Conservation (phyloP, 805 yeast species). For the Grigorovia yakushimaensis region DNA sequence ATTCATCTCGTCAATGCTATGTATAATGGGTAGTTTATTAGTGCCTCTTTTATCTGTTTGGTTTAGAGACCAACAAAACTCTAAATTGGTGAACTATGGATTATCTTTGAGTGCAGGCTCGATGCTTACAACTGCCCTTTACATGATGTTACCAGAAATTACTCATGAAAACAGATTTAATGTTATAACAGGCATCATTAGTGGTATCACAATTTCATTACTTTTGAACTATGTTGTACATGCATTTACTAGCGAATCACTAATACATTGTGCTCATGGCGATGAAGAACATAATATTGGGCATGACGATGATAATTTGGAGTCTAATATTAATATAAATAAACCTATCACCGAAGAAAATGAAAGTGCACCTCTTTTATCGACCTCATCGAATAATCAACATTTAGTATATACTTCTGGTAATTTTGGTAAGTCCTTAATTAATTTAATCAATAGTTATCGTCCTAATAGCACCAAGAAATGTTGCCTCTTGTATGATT, state of each 20-base stretch:
- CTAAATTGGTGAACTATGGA: constrained; percentile 60
- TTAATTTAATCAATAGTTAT: constrained; percentile 1
- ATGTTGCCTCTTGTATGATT: constrained; percentile 2
- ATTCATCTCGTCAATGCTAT: constrained; percentile 54
- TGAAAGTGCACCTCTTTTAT: not conserved
- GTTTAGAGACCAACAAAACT: constrained; percentile 26
- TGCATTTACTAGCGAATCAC: constrained; percentile 63
- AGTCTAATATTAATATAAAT: not conserved
- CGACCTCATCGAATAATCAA: not conserved
- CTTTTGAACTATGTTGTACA: constrained; percentile 59
- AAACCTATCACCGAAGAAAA: not conserved
- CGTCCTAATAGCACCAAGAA: constrained; percentile 3
- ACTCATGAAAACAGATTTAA: constrained; percentile 32
- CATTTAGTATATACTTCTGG: not conserved
- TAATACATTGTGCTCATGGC: constrained; percentile 76
- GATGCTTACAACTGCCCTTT: constrained; percentile 66
- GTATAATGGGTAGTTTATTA: constrained; percentile 59
- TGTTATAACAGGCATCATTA: constrained; percentile 34
- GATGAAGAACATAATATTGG: constrained; percentile 11
- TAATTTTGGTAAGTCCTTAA: constrained; percentile 1
- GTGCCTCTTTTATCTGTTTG: constrained; percentile 32
- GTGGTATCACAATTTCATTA: constrained; percentile 56
- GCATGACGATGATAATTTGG: not conserved
- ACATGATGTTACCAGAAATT: constrained; percentile 67
- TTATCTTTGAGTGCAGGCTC: constrained; percentile 78